Evolutionary conservation across 345 rosid genomes (phyloP).

Genomic region (Anacardium occidentale): DNA sequence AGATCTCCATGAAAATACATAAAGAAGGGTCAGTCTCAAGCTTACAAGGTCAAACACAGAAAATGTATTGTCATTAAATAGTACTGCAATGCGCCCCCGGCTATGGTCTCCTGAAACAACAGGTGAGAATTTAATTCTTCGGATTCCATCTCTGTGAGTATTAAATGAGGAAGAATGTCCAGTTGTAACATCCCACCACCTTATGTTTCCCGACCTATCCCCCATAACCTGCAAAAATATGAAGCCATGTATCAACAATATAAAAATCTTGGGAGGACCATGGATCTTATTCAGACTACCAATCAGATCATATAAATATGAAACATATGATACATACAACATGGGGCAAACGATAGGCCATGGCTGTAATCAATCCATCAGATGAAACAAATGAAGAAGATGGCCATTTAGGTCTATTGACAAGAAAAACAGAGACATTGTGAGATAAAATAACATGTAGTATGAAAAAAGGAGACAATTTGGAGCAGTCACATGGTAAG

Average conservation of each 20-base stretch:
- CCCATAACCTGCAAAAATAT: constrained; percentile 49
- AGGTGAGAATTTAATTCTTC: constrained; percentile 94
- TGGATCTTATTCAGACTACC: constrained; percentile 10
- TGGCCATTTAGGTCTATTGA: constrained; percentile 96
- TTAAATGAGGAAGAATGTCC: constrained; percentile 95
- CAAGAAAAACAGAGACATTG: constrained; percentile 20
- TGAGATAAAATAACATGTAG: not conserved
- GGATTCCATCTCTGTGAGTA: constrained; percentile 87
- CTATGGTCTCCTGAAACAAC: constrained; percentile 88
- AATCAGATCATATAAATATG: constrained; percentile 4
- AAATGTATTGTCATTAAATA: constrained; percentile 91
- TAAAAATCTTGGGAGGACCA: constrained; percentile 21
- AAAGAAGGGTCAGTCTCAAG: constrained; percentile 17
- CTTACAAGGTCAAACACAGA: constrained; percentile 94
- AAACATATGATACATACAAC: constrained; percentile 59
- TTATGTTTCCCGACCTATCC: constrained; percentile 81
- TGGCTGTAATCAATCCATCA: constrained; percentile 94
- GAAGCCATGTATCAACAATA: constrained; percentile 9
- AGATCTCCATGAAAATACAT: not conserved
- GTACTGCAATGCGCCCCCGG: constrained; percentile 93
- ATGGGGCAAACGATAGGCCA: constrained; percentile 96
- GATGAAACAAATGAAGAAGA: constrained; percentile 89
- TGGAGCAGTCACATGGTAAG: not conserved
- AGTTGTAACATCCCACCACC: constrained; percentile 99
- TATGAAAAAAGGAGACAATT: not conserved